Percentiles rank a stretch among this genome's conserved stretches.
phyloP scores from a whole-genome alignment of 108 stramenopile species.

The Licmophora abbreviata region DNA sequence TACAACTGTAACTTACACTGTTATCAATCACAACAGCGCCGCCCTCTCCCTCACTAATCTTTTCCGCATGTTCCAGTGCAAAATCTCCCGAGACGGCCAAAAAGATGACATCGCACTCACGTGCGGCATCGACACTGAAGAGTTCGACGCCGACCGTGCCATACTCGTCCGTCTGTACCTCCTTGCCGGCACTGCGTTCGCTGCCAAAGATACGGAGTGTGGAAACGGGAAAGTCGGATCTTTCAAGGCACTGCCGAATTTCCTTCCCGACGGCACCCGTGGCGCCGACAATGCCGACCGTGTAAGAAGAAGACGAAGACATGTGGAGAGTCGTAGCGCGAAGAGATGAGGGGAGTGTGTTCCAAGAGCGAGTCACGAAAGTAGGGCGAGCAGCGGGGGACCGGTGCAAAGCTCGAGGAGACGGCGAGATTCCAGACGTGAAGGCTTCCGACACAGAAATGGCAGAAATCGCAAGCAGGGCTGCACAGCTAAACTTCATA shows the following conservation, averaged over 20 bases:
- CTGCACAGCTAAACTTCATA: too few species aligned
- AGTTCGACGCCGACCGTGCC: conserved; percentile 83
- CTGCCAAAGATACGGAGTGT: conserved; percentile 84
- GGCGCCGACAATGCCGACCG: conserved; percentile 94
- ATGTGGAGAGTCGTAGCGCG: too few species aligned
- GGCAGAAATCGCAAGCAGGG: too few species aligned
- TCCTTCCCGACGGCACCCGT: conserved; percentile 98
- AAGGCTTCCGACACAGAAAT: too few species aligned
- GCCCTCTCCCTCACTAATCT: conserved; percentile 56
- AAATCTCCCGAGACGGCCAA: conserved; percentile 89
- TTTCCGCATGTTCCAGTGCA: conserved; percentile 69
- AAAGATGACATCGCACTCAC: conserved; percentile 86
- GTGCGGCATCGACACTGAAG: conserved; percentile 54
- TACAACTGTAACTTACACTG: conserved; percentile 35
- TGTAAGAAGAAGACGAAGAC: too few species aligned
- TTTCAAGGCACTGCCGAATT: conserved; percentile 81
- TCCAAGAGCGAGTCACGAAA: too few species aligned
- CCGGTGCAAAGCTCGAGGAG: too few species aligned
- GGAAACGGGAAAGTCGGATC: conserved; percentile 61
- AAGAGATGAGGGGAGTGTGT: too few species aligned
- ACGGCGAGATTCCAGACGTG: too few species aligned
- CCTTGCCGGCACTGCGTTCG: conserved; percentile 76
- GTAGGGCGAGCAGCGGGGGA: too few species aligned
- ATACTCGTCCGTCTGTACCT: conserved; percentile 62
- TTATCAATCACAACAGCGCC: conserved; percentile 83